Percentiles rank a stretch among this genome's conserved stretches.
Conservation (phyloP, 2,329 filamentous ascomycete genomes). For the Lasiodiplodia citricola region DNA sequence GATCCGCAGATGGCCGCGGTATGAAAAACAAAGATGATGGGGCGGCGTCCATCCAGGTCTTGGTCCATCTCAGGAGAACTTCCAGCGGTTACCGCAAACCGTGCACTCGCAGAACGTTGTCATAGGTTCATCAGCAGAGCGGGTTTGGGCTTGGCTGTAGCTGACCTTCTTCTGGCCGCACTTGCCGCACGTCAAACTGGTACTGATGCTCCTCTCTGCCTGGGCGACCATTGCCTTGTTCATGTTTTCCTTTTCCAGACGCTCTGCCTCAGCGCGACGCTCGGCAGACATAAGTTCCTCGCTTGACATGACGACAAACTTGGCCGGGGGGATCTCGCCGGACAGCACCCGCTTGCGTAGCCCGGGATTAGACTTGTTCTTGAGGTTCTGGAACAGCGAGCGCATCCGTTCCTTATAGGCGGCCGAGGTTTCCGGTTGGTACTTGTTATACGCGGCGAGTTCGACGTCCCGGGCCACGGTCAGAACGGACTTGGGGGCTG, state of each 20-base stretch:
- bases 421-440: slow-evolving; percentile 68
- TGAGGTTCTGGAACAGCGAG: slow-evolving; percentile 92
- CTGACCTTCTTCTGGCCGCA: slow-evolving; percentile 94
- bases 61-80: slow-evolving; percentile 45
- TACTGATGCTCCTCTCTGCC: slow-evolving; percentile 87
- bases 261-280: slow-evolving; percentile 75
- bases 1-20: background rate
- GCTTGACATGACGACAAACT: slow-evolving; percentile 84
- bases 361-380: slow-evolving; percentile 83
- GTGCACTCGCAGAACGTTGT: slow-evolving; percentile 62
- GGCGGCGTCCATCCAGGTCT: background rate
- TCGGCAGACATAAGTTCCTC: slow-evolving; percentile 91
- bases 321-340: slow-evolving; percentile 72
- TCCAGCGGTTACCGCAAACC: slow-evolving; percentile 58
- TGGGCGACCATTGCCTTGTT: slow-evolving; percentile 94
- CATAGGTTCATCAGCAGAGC: slow-evolving; percentile 89
- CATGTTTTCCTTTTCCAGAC: slow-evolving; percentile 90
- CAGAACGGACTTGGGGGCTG: slow-evolving; percentile 69
- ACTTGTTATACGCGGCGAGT: slow-evolving; percentile 71
- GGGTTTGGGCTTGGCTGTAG: slow-evolving; percentile 95
- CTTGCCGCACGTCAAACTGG: slow-evolving; percentile 85
- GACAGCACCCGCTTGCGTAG: slow-evolving; percentile 77
- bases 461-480: slow-evolving; percentile 73
- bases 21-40: background rate
- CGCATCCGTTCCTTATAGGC: slow-evolving; percentile 89